Evolutionary conservation across 2,329 filamentous ascomycete species (phyloP).

Genomic region (Endocalyx cinctus): DNA sequence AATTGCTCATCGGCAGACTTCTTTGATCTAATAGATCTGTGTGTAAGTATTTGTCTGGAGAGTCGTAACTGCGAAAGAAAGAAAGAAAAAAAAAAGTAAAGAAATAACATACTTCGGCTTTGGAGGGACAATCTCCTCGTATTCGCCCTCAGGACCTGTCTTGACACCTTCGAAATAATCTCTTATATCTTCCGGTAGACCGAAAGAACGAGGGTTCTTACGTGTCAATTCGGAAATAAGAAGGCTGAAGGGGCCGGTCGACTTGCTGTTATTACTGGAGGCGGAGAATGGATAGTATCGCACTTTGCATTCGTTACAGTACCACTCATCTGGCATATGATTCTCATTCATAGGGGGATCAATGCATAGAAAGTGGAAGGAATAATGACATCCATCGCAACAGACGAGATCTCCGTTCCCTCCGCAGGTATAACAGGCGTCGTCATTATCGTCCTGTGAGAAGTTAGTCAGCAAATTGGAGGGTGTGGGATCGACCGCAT

Average conservation of each 20-base stretch:
- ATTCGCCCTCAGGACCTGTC: constrained; percentile 73
- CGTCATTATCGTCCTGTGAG: constrained; percentile 70
- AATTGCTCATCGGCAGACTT: constrained; percentile 56
- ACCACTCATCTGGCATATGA: constrained; percentile 72
- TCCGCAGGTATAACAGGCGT: constrained; percentile 83
- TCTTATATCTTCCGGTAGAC: constrained; percentile 66
- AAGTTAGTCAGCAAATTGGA: constrained; percentile 29
- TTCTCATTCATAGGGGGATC: constrained; percentile 70
- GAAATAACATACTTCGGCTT: constrained; percentile 59
- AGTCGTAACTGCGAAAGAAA: too few relatives aligned
- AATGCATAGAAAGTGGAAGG: constrained; percentile 86
- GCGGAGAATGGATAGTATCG: constrained; percentile 44
- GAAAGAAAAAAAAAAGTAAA: too few relatives aligned
- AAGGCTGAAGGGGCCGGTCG: constrained; percentile 57
- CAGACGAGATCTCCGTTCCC: constrained; percentile 82
- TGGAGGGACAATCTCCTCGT: constrained; percentile 60
- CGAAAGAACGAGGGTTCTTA: constrained; percentile 67
- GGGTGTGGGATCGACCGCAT: constrained; percentile 20
- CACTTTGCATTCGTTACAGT: constrained; percentile 67
- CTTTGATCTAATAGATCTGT: constrained; percentile 34
- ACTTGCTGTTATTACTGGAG: constrained; percentile 40
- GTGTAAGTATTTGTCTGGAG: constrained; percentile 32
- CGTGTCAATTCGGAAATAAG: constrained; percentile 62
- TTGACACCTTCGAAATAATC: constrained; percentile 76
- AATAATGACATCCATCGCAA: constrained; percentile 86